phyloP scores from a whole-genome alignment of 148 eudicot species.

The Vaccinium vitisidaea region DNA sequence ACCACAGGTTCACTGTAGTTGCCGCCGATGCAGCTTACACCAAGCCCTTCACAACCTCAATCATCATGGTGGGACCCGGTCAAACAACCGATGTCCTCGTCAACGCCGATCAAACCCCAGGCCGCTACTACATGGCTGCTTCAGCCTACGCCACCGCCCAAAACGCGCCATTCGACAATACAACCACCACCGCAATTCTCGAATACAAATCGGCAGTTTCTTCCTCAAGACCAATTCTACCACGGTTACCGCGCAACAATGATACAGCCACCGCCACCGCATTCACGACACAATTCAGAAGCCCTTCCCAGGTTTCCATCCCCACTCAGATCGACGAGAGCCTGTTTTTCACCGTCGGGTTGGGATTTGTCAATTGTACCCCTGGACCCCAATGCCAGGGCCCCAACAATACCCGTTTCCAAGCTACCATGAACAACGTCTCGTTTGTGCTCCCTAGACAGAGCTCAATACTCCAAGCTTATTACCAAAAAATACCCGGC shows the following conservation, averaged over 20 bases:
- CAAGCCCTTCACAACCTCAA: conserved; percentile 65
- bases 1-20: conserved; percentile 77
- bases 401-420: conserved; percentile 73
- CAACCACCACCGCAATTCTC: conserved; percentile 87
- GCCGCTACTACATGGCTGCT: conserved; percentile 78
- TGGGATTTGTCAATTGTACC: conserved; percentile 64
- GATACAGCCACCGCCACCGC: conserved; percentile 69
- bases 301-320: conserved; percentile 49
- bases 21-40: conserved; percentile 65
- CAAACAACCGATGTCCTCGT: conserved; percentile 84
- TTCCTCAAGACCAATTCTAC: conserved; percentile 43
- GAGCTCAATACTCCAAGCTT: conserved; percentile 73
- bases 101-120: conserved; percentile 63
- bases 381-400: conserved; percentile 77
- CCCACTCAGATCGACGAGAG: conserved; percentile 61
- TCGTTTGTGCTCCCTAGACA: conserved; percentile 64
- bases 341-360: conserved; percentile 66
- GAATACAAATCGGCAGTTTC: conserved; percentile 45
- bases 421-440: conserved; percentile 81
- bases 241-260: conserved; percentile 67
- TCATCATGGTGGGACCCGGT: conserved; percentile 83
- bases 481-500: conserved; percentile 59
- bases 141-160: conserved; percentile 68
- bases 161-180: conserved; percentile 67
- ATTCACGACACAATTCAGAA: conserved; percentile 50